Conservation (phyloP, 1,139 yeast species). For the Debaryomyces fabryi region DNA sequence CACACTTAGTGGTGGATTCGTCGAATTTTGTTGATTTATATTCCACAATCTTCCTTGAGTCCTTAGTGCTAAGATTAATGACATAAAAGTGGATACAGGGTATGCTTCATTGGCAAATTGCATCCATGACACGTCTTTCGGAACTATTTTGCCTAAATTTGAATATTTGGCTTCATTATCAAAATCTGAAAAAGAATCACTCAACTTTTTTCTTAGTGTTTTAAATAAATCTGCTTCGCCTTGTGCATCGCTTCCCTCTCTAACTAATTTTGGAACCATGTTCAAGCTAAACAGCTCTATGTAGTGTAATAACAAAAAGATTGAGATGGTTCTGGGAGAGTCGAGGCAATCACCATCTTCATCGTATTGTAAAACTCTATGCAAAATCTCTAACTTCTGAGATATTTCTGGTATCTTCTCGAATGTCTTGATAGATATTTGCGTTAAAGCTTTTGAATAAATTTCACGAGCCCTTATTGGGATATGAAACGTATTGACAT, state of each 20-base stretch:
- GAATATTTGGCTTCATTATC: slow-evolving; percentile 16
- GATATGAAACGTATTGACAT: slow-evolving; percentile 41
- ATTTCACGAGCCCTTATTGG: slow-evolving; percentile 38
- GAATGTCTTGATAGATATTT: slow-evolving; percentile 38
- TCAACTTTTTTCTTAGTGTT: slow-evolving; percentile 6
- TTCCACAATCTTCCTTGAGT: slow-evolving; percentile 53
- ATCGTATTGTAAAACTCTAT: slow-evolving; percentile 54
- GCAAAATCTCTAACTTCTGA: slow-evolving; percentile 54
- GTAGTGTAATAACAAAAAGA: slow-evolving; percentile 49
- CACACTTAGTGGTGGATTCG: slow-evolving; percentile 47
- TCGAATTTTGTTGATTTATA: slow-evolving; percentile 30
- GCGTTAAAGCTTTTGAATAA: slow-evolving; percentile 31
- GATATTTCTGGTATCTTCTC: slow-evolving; percentile 31
- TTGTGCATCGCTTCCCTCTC: background rate
- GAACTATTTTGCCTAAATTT: slow-evolving; percentile 19
- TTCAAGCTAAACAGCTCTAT: slow-evolving; percentile 23
- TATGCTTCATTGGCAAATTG: slow-evolving; percentile 16
- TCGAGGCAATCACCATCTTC: slow-evolving; percentile 39
- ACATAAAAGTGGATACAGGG: slow-evolving; percentile 39
- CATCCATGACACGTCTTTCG: slow-evolving; percentile 11
- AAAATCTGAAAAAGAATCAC: background rate
- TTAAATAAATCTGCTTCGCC: slow-evolving; percentile 1
- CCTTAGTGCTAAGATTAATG: slow-evolving; percentile 47
- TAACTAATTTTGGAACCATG: slow-evolving; percentile 1
- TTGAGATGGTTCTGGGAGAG: slow-evolving; percentile 51